Base-by-base conservation (phyloP, 495 filamentous ascomycete genomes). In the Extremus antarcticus region DNA sequence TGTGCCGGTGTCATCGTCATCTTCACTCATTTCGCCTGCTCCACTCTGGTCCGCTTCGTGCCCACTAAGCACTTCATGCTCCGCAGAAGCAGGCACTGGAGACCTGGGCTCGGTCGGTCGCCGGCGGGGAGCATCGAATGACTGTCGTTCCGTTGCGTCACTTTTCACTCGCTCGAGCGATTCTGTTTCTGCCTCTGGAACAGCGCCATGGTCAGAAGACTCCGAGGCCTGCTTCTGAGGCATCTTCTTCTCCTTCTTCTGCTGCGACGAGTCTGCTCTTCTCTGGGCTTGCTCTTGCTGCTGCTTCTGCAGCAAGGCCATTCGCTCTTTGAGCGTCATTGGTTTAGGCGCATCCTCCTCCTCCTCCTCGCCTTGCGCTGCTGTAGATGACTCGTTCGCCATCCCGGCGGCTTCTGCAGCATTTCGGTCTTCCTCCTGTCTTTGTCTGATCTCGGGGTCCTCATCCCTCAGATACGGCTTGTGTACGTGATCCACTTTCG, bases 31-130 rank as follows among this genome's bases (percentile, higher is more conserved):
- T 64, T 94, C 88, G 21, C 86, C 88, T 29, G 86, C 86, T 15
- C 83, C 90, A 13, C 88, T 92, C 72, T 91, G 82, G 68, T 94
- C 90, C 2, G 88, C 89, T 68, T 95, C 90, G 63, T 94, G 91
- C 20, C 84, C 82, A 68, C 78, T 85, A n/a, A 79, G 66, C 10
- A 78, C 57, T 51, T 83, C 81, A 51, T 72, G 73, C 25, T 69
- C 57, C n/a, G 70, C 71, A 1, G 73, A 66, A 8, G 40, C 20
- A 25, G 68, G 74, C 47, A 72, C 74, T 46, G 78, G 77, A n/a
- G 82, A 79, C 62, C 73, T 79, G 23, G 74, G 72, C 51, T 74
- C 71, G 17, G 66, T 62, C 7, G 70, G 69, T 20, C 73, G 65
- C 49, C 71, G 57, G 47, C 79, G 66, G 25, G 83, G 82, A 35